Conservation (phyloP, 163 green algal genomes). For the Chloromonas sp. region DNA sequence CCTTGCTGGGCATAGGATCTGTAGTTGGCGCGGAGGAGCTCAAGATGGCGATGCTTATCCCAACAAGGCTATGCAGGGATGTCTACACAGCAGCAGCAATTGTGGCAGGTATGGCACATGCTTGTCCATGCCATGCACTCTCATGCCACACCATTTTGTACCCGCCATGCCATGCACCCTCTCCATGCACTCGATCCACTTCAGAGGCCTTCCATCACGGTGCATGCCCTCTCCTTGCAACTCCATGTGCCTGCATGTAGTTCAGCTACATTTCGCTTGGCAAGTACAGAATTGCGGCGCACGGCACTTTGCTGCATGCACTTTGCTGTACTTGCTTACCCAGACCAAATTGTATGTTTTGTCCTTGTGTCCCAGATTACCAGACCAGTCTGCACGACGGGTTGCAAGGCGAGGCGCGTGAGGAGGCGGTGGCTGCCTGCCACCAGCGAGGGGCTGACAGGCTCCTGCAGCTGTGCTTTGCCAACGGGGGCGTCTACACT, state of each 20-base stretch:
- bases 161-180: not conserved
- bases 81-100: not conserved
- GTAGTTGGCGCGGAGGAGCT: too few relatives aligned
- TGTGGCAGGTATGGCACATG: not conserved
- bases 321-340: not conserved
- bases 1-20: too few relatives aligned
- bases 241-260: not conserved
- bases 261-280: not conserved
- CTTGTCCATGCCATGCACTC: not conserved
- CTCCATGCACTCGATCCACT: not conserved
- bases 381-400: conserved; percentile 14
- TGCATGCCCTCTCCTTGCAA: not conserved
- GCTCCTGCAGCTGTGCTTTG: conserved; percentile 73
- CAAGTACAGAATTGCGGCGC: not conserved
- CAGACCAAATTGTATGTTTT: not conserved
- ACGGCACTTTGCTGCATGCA: not conserved
- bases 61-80: not conserved
- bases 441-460: conserved; percentile 67
- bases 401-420: conserved; percentile 34
- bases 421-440: conserved; percentile 51
- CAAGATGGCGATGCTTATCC: not conserved
- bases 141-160: not conserved
- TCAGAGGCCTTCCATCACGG: not conserved
- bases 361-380: conserved; percentile 30
- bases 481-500: conserved; percentile 84